Base-by-base conservation (phyloP, 495 filamentous ascomycete genomes). In the Aspergillus steynii region DNA sequence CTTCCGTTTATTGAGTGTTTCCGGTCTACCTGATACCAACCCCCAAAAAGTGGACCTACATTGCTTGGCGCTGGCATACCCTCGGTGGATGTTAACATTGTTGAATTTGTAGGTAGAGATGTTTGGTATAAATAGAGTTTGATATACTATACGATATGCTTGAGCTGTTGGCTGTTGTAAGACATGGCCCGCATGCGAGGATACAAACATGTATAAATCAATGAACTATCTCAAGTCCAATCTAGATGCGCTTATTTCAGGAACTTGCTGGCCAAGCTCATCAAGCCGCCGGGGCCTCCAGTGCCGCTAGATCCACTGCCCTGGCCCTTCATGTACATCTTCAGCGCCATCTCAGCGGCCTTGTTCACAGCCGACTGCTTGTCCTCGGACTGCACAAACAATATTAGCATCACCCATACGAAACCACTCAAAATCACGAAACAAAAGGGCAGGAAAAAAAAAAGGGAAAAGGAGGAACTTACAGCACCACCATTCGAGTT, bases 241-340 rank as follows among this genome's bases (percentile, higher is more conserved):
- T 14, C 37, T 12, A 42, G 32, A 5, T 27, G 25, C 25, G 28
- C 9, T 50, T 50, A 61, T 28, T 61, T 64, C 65, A 83, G 32
- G 65, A 84, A 84, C 73, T 82, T 88, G 66, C 80, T 78, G 1
- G 87, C 87, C 72, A 90, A 59, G 45, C 77, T 69, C 80, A 89
- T 71, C 64, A 88, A 61, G 0, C 48, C 48, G 27, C 71, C 58
- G 29, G 75, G 69, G 48, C 81, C 78, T 28, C 82, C 80, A 50
- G 77, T 77, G 0, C 79, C 77, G 28, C 76, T 73, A 26, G 74
- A 66, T 56, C 81, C 79, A 67, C 81, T 78, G 61, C 81, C 78
- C 63, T 83, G 66, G 28, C 72, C 72, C 77, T 88, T 86, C 77
- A 87, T 74, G 65, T 88, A 89, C 83, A 89, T 84, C 81, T 90